These are phyloP conservation scores for Alternaria brassicae DNA, from an alignment of 2,329 filamentous ascomycete species.

Conservation along the genomic window DNA sequence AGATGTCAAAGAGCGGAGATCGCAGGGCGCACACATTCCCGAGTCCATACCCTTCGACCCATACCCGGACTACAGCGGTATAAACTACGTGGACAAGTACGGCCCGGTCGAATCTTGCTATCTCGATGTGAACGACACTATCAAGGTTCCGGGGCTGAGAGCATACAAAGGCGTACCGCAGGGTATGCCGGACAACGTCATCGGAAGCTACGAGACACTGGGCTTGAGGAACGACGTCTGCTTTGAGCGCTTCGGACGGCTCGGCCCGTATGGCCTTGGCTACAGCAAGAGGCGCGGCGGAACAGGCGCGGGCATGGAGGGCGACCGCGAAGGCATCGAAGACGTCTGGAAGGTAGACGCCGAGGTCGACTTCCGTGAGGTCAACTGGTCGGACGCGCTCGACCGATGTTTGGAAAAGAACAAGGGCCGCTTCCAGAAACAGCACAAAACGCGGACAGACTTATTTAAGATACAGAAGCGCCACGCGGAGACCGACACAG, in stretches of 20 bases:
- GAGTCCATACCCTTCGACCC: slow-evolving; percentile 64
- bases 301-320: slow-evolving; percentile 82
- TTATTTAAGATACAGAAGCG: slow-evolving; percentile 51
- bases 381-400: slow-evolving; percentile 83
- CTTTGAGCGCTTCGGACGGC: slow-evolving; percentile 88
- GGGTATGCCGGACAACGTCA: slow-evolving; percentile 82
- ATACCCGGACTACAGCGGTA: slow-evolving; percentile 69
- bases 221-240: slow-evolving; percentile 84
- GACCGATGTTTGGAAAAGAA: slow-evolving; percentile 76
- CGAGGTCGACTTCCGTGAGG: slow-evolving; percentile 76
- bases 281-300: slow-evolving; percentile 82
- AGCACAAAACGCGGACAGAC: slow-evolving; percentile 43
- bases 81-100: slow-evolving; percentile 63
- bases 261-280: slow-evolving; percentile 88
- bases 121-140: slow-evolving; percentile 70
- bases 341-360: slow-evolving; percentile 74
- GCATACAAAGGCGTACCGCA: slow-evolving; percentile 79
- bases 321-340: slow-evolving; percentile 81
- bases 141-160: slow-evolving; percentile 73
- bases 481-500: slow-evolving; percentile 3
- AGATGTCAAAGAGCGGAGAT: slow-evolving; percentile 42
- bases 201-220: slow-evolving; percentile 86
- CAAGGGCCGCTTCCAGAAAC: slow-evolving; percentile 67
- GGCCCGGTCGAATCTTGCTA: slow-evolving; percentile 77
- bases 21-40: slow-evolving; percentile 37